These are phyloP conservation scores for Fragilariopsis cylindrus DNA, from an alignment of 108 stramenopile species.

Conservation along the genomic window DNA sequence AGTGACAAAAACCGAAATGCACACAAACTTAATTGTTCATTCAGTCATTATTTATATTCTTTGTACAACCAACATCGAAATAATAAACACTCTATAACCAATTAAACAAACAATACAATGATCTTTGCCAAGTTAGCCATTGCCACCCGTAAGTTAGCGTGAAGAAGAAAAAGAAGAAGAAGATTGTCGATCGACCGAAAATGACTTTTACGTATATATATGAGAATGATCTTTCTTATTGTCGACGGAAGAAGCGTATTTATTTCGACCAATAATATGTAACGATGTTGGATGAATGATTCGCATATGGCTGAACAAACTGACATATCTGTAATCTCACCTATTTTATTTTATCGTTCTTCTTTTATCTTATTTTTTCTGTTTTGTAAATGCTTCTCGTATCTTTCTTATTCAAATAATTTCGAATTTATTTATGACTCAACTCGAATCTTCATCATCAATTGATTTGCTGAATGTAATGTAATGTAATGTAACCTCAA, in stretches of 20 bases:
- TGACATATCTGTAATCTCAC: too few species aligned
- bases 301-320: too few species aligned
- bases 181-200: background rate
- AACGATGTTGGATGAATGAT: too few species aligned
- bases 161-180: background rate
- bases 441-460: too few species aligned
- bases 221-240: background rate
- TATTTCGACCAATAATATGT: too few species aligned
- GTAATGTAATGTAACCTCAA: background rate
- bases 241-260: background rate
- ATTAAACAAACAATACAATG: slow-evolving; percentile 34
- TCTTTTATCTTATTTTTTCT: background rate
- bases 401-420: background rate
- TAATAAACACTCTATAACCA: slow-evolving; percentile 3
- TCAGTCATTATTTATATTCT: slow-evolving; percentile 16
- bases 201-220: background rate
- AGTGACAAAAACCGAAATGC: too few species aligned
- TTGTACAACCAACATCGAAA: slow-evolving; percentile 2
- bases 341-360: background rate
- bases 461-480: too few species aligned
- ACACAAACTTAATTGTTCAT: background rate
- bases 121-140: slow-evolving; percentile 62
- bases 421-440: background rate
- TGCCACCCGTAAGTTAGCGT: slow-evolving; percentile 53
- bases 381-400: background rate